phyloP scores from a whole-genome alignment of 2,329 filamentous ascomycete genomes.

The Exserohilum rostratum region DNA sequence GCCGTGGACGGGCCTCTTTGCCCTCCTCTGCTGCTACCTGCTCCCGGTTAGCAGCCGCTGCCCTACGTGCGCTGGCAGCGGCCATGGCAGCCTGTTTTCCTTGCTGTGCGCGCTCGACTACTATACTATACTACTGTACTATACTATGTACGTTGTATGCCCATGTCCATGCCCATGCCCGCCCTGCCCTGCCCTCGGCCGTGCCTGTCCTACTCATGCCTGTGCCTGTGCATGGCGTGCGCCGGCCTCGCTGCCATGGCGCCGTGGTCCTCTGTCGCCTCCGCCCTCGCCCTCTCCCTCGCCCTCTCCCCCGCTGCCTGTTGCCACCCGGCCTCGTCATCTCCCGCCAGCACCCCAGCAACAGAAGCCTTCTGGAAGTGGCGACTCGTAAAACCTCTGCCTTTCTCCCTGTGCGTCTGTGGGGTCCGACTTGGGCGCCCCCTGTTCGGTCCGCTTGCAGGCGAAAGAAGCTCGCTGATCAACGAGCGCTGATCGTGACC shows the following conservation, averaged over 20 bases:
- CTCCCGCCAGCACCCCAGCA: constrained; percentile 14
- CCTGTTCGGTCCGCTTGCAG: constrained; percentile 20
- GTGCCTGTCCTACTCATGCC: not conserved
- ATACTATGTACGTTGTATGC: no score
- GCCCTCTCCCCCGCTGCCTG: not conserved
- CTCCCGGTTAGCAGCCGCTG: constrained; percentile 5
- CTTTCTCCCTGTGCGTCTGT: constrained; percentile 4
- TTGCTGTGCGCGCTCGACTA: no score
- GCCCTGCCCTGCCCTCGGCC: not conserved
- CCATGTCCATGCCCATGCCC: no score
- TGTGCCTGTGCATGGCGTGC: not conserved
- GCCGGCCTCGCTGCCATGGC: no score
- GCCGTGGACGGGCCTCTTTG: constrained; percentile 2
- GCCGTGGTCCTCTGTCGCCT: no score
- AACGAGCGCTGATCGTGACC: constrained; percentile 7
- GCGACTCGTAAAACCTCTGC: constrained; percentile 10
- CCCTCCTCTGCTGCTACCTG: not conserved
- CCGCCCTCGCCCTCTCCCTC: not conserved
- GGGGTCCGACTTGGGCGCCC: constrained; percentile 6
- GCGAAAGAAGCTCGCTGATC: constrained; percentile 14
- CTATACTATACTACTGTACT: no score
- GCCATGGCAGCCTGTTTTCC: not conserved
- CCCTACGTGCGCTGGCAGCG: constrained; percentile 9
- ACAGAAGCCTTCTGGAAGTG: constrained; percentile 26
- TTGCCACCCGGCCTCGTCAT: constrained; percentile 26